These are phyloP conservation scores for Marsdenia floribunda DNA, from an alignment of 257 asterid genomes.

Conservation along the genomic window DNA sequence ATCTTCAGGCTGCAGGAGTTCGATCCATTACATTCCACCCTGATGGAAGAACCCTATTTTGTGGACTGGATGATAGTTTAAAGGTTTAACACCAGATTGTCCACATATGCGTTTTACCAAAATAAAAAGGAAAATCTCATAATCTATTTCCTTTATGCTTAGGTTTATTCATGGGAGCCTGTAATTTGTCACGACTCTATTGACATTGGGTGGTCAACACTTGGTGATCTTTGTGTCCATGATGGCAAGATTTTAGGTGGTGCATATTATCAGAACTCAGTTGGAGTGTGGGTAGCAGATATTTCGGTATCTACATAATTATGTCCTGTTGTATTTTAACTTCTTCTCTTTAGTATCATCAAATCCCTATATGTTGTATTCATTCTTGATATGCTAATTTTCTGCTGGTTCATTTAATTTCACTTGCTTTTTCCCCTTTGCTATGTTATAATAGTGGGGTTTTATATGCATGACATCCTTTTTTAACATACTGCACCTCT, in stretches of 20 bases:
- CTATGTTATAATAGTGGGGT: neutral
- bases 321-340: neutral
- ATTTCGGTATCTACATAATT: slow-evolving; percentile 48
- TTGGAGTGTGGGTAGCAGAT: slow-evolving; percentile 96
- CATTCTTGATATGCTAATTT: neutral
- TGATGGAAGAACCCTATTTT: slow-evolving; percentile 84
- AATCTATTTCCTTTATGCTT: slow-evolving; percentile 26
- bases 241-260: slow-evolving; percentile 96
- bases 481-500: neutral
- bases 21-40: slow-evolving; percentile 84
- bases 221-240: slow-evolving; percentile 83
- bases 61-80: slow-evolving; percentile 91
- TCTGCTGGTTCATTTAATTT: neutral
- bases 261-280: slow-evolving; percentile 81
- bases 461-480: slow-evolving; percentile 4
- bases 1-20: slow-evolving; percentile 72
- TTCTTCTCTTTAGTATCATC: neutral
- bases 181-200: slow-evolving; percentile 84
- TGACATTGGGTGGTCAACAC: slow-evolving; percentile 96
- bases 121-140: slow-evolving; percentile 16
- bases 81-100: slow-evolving; percentile 46
- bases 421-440: neutral
- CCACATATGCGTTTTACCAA: slow-evolving; percentile 12
- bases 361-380: neutral
- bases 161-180: slow-evolving; percentile 99